Evolutionary conservation across 169 alveolate species (phyloP).

Genomic region (Plasmodium adleri): DNA sequence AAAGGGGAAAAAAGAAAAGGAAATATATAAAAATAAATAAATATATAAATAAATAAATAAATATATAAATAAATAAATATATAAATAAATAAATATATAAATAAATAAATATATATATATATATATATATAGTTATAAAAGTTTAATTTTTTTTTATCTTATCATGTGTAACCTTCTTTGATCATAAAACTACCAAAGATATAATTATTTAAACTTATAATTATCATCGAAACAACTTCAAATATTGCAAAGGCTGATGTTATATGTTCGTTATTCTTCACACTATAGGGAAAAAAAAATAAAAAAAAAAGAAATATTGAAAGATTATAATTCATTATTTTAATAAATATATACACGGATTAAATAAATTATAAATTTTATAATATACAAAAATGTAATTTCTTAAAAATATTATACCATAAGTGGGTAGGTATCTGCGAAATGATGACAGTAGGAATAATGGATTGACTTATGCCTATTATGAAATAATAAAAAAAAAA

Average conservation of each 20-base stretch:
- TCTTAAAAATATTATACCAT: constrained; percentile 15
- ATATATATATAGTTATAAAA: background rate
- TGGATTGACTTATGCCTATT: constrained; percentile 72
- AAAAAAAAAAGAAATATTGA: background rate
- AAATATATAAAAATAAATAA: background rate
- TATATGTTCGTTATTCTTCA: constrained; percentile 58
- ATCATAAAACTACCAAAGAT: constrained; percentile 61
- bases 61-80: background rate
- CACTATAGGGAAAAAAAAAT: constrained; percentile 12
- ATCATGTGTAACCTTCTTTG: constrained; percentile 23
- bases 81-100: background rate
- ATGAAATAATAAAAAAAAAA: constrained; percentile 2
- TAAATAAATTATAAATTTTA: background rate
- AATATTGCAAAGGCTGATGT: constrained; percentile 75
- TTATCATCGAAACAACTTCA: constrained; percentile 66
- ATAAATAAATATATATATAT: too few relatives aligned
- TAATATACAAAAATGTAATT: background rate
- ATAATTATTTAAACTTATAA: constrained; percentile 63
- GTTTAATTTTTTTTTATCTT: background rate
- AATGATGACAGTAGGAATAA: constrained; percentile 73
- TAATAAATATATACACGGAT: background rate
- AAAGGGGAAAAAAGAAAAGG: too few relatives aligned
- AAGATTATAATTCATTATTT: background rate
- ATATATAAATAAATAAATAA: background rate
- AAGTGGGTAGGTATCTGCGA: constrained; percentile 76